Percentiles rank a stretch among this genome's conserved stretches.
Conservation (phyloP, 2,329 filamentous ascomycete species). For the Metarhizium robertsii region DNA sequence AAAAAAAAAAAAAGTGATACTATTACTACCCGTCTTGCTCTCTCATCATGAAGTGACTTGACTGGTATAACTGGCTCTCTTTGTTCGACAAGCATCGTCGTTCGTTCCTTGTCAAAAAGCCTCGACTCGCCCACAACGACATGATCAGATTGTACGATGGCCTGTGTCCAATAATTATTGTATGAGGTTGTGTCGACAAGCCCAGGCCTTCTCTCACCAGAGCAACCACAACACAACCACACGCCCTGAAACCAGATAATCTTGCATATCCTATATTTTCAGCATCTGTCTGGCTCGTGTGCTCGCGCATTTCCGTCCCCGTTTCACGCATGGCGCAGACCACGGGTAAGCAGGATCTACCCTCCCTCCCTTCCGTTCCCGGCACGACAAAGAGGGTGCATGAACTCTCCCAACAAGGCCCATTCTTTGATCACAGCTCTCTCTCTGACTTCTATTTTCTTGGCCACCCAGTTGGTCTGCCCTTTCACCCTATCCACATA, state of each 20-base stretch:
- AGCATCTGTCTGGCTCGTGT: background rate
- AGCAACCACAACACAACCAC: background rate
- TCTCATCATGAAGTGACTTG: background rate
- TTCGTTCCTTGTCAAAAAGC: background rate
- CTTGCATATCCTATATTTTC: background rate
- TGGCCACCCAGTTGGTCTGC: background rate
- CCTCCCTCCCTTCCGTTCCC: background rate
- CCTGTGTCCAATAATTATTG: background rate
- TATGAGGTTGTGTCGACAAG: background rate
- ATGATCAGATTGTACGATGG: background rate
- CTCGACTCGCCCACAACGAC: background rate
- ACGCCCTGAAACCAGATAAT: background rate
- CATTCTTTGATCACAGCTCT: background rate
- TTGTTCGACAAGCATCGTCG: background rate
- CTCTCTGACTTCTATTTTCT: background rate
- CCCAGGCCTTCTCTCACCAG: background rate
- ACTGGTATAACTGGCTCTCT: background rate
- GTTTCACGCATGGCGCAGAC: background rate
- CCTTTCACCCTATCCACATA: background rate
- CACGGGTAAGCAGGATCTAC: background rate
- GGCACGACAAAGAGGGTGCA: background rate
- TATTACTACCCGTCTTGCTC: background rate
- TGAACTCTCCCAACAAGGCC: background rate
- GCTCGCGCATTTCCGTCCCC: background rate
- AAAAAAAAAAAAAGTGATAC: background rate